Base-by-base conservation (phyloP, 2,329 filamentous ascomycete species). In the Phoma sp. region DNA sequence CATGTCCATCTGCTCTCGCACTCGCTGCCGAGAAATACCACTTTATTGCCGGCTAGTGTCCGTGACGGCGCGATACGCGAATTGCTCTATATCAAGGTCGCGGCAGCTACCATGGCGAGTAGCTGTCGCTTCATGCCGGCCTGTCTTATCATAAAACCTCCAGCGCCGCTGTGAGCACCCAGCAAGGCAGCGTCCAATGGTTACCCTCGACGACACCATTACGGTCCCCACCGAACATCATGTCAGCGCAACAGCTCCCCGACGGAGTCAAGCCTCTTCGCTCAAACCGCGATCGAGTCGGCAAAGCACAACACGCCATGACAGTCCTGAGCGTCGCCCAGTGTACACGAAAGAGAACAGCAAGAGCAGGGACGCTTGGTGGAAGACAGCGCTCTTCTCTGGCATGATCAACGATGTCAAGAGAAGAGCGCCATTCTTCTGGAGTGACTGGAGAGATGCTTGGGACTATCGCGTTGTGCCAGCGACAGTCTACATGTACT, bases 401-500 rank as follows among this genome's bases (percentile, higher is more conserved):
- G 91, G 91, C 66, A 96, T 96, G 85, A 72, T 86, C 53, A 87
- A 90, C 68, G 91, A 96, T 75, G 68, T 96, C 30, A 86, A 86
- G 60, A 85, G 90, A 53, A 80, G 91, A 58, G 82, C 83, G 7
- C 91, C 91, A 1, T 96, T 83, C 71, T 96, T 95, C 70, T 80
- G 78, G 76, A 93, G 88, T 74, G 91, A 96, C 74, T 96, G 89
- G 89, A 80, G 72, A 14, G 91, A 96, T 78, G 91, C 91, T 1
- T 95, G 90, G 90, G 89, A 96, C 71, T 96, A 96, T 78, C 85
- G 91, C 48, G 90, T 96, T 37, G 83, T 96, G 35, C 91, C 91
- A 1, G 90, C 90, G 13, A 96, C 91, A 5, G 66, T 96, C 27
- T 96, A 96, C 76, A 96, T 96, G 90, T 96, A 95, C 78, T 96